Conservation (phyloP, 495 filamentous ascomycete species). For the Penicillium argentinense region DNA sequence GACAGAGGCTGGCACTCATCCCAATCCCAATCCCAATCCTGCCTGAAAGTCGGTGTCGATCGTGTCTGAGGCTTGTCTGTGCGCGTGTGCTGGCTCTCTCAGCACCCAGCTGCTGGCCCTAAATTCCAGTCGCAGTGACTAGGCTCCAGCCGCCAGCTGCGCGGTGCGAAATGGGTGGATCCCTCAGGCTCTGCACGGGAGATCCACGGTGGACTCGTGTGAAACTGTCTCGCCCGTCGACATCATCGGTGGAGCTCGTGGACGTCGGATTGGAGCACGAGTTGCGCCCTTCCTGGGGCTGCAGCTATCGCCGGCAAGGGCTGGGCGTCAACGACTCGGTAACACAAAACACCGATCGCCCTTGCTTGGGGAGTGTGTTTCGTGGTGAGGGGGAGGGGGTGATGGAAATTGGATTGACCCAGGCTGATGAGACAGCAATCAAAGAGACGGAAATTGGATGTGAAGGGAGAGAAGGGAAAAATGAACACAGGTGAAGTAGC, state of each 20-base stretch:
- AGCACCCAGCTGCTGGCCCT: not conserved
- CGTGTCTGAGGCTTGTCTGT: constrained; percentile 1
- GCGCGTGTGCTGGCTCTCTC: not conserved
- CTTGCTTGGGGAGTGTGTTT: not conserved
- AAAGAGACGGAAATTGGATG: not conserved
- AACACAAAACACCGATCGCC: not conserved
- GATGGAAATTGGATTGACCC: not conserved
- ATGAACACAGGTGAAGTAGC: too few relatives aligned
- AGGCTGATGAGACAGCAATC: not conserved
- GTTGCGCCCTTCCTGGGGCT: not conserved
- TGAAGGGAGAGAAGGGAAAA: too few relatives aligned
- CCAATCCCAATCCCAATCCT: constrained; percentile 3
- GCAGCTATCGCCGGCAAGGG: constrained; percentile 2
- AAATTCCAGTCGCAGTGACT: not conserved
- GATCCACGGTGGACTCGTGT: not conserved
- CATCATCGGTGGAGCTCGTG: constrained; percentile 4
- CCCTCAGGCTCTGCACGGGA: not conserved
- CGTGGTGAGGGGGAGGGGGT: not conserved
- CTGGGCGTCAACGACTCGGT: too few relatives aligned
- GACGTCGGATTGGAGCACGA: constrained; percentile 5
- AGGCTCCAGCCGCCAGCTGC: too few relatives aligned
- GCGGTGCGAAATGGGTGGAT: not conserved
- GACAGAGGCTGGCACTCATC: too few relatives aligned
- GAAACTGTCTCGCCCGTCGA: constrained; percentile 8
- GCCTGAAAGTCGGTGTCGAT: constrained; percentile 12